Conservation (phyloP, 2,329 filamentous ascomycete genomes). For the Diaporthe citri region DNA sequence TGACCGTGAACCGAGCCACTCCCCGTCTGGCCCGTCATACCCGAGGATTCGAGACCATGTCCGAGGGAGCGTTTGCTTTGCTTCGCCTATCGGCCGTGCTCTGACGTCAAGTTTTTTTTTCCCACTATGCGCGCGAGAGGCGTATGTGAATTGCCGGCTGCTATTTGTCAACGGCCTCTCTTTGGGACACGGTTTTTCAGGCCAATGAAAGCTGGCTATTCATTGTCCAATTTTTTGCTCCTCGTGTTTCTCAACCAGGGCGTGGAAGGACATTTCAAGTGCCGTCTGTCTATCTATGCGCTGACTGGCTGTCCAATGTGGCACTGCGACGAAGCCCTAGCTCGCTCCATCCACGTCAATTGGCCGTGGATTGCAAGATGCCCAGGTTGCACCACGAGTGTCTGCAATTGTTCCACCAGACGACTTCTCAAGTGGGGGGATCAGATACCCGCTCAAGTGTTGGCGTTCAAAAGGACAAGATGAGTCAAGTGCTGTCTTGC, state of each 20-base stretch:
- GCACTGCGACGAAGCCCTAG: neutral
- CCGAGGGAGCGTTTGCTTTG: conserved; percentile 28
- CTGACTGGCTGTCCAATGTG: neutral
- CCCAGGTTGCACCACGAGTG: neutral
- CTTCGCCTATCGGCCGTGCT: conserved; percentile 10
- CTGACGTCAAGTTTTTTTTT: conserved; percentile 17
- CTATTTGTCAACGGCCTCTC: conserved; percentile 18
- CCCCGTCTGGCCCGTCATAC: conserved; percentile 6
- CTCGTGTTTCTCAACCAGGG: neutral
- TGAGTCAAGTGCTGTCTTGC: conserved; percentile 20
- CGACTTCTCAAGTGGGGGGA: neutral
- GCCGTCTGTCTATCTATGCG: neutral
- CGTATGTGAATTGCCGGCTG: neutral
- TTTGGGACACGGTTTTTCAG: neutral
- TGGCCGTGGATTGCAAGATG: neutral
- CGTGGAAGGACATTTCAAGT: neutral
- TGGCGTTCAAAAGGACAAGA: conserved; percentile 10
- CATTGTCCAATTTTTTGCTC: neutral
- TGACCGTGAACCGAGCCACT: conserved; percentile 19
- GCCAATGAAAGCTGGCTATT: neutral
- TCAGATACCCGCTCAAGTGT: neutral
- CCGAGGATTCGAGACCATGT: conserved; percentile 11
- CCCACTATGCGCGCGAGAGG: neutral
- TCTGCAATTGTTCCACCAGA: neutral
- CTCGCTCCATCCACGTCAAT: neutral